A percentile compares a stretch with the other conserved stretches of the same genome.
These are phyloP conservation scores for Mucor circinelloides DNA, from an alignment of 371 early-diverging fungal species.

Conservation along the genomic window DNA sequence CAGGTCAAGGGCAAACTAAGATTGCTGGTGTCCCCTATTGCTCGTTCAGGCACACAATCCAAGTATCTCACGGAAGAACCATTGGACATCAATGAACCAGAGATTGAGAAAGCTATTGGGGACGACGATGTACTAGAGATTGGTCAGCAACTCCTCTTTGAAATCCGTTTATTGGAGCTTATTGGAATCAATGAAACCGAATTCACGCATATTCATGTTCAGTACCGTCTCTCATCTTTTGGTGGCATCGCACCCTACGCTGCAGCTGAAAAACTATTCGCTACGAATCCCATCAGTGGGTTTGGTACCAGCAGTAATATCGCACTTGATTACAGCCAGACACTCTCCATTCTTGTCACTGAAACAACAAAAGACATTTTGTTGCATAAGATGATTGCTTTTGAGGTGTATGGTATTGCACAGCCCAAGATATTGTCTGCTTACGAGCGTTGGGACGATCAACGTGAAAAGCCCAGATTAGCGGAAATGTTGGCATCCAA, in stretches of 20 bases:
- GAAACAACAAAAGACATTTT: slow-evolving; percentile 40
- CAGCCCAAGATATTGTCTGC: slow-evolving; percentile 44
- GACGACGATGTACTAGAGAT: slow-evolving; percentile 16
- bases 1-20: slow-evolving; percentile 49
- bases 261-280: slow-evolving; percentile 54
- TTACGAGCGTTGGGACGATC: slow-evolving; percentile 61
- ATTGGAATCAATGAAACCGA: slow-evolving; percentile 66
- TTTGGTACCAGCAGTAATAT: slow-evolving; percentile 49
- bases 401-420: slow-evolving; percentile 67
- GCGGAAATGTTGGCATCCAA: slow-evolving; percentile 16
- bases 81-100: neutral
- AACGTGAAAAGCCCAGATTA: slow-evolving; percentile 42
- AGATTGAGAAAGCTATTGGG: neutral
- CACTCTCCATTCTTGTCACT: slow-evolving; percentile 50
- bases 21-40: slow-evolving; percentile 47
- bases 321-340: slow-evolving; percentile 64
- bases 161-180: slow-evolving; percentile 66
- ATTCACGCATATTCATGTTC: slow-evolving; percentile 77
- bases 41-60: slow-evolving; percentile 12
- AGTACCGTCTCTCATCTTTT: slow-evolving; percentile 67
- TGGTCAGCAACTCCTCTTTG: slow-evolving; percentile 63
- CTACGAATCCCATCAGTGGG: slow-evolving; percentile 60
- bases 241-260: slow-evolving; percentile 39
- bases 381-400: slow-evolving; percentile 36
- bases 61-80: slow-evolving; percentile 1